Percentiles rank a stretch among this genome's conserved stretches.
Evolutionary conservation across 345 rosid genomes (phyloP).

Genomic region (Rubroshorea leprosula): DNA sequence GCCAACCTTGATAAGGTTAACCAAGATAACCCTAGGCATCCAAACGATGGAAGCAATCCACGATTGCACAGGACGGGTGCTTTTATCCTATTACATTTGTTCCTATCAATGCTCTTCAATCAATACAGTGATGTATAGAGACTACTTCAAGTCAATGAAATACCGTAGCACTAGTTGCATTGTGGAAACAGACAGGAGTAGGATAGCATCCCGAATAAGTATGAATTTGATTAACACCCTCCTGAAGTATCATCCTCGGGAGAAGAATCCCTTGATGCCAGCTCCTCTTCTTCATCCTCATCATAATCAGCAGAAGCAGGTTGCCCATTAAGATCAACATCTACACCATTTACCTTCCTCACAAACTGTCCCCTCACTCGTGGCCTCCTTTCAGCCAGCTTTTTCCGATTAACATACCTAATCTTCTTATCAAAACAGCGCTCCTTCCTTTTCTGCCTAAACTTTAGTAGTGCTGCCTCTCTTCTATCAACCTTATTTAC

Average conservation of each 20-base stretch:
- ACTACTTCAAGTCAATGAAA: conserved; percentile 1
- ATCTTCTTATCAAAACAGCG: conserved; percentile 96
- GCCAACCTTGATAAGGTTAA: conserved; percentile 1
- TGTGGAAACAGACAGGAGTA: neutral
- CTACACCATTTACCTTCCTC: conserved; percentile 75
- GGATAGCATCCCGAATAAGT: neutral
- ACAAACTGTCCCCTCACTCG: conserved; percentile 98
- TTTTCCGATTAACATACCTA: conserved; percentile 83
- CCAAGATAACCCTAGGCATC: neutral
- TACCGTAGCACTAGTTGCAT: conserved; percentile 3
- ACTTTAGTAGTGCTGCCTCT: conserved; percentile 87
- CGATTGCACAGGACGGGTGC: neutral
- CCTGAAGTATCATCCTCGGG: conserved; percentile 49
- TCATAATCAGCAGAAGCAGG: conserved; percentile 61
- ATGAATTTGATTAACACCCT: conserved; percentile 20
- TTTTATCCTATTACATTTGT: conserved; percentile 3
- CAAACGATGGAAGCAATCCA: neutral
- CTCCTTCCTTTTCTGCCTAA: conserved; percentile 89
- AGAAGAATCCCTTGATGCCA: conserved; percentile 56
- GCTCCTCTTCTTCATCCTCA: conserved; percentile 72
- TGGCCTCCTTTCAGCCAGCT: conserved; percentile 95
- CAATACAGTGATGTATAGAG: conserved; percentile 10
- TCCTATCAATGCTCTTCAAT: neutral
- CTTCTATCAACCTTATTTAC: conserved; percentile 66
- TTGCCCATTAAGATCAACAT: conserved; percentile 81